Evolutionary conservation across 176 grass and related monocot genomes (phyloP).

Genomic region (Chloris gayana): DNA sequence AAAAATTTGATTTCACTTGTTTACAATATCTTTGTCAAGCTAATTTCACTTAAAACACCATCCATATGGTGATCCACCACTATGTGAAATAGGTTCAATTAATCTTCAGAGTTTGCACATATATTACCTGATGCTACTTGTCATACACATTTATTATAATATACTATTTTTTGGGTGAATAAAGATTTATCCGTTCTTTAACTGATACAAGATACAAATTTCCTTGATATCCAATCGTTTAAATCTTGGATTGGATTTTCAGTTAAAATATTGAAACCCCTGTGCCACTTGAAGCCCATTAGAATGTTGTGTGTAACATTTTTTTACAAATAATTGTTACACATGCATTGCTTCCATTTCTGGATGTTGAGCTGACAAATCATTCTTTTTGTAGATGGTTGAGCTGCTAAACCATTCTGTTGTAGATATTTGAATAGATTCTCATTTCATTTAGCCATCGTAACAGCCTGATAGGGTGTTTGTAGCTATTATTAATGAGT

Average conservation of each 20-base stretch:
- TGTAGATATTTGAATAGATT: background rate
- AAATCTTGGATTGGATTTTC: background rate
- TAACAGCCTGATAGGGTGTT: background rate
- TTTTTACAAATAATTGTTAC: too few species aligned
- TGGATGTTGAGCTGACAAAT: too few species aligned
- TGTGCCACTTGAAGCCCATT: background rate
- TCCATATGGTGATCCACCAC: background rate
- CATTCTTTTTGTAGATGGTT: too few species aligned
- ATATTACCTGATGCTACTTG: background rate
- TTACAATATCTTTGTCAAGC: background rate
- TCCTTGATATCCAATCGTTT: background rate
- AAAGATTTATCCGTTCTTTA: background rate
- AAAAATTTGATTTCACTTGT: background rate
- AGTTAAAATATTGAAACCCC: background rate
- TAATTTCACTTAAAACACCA: background rate
- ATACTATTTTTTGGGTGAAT: background rate
- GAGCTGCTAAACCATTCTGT: constrained; percentile 2
- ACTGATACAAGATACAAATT: background rate
- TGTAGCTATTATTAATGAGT: constrained; percentile 1
- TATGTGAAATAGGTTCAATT: too few species aligned
- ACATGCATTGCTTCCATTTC: background rate
- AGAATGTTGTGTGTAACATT: background rate
- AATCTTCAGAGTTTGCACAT: background rate
- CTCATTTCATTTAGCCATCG: background rate
- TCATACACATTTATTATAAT: background rate